These are phyloP conservation scores for Keithomyces neogunnii DNA, from an alignment of 2,329 filamentous ascomycete species.

Conservation along the genomic window DNA sequence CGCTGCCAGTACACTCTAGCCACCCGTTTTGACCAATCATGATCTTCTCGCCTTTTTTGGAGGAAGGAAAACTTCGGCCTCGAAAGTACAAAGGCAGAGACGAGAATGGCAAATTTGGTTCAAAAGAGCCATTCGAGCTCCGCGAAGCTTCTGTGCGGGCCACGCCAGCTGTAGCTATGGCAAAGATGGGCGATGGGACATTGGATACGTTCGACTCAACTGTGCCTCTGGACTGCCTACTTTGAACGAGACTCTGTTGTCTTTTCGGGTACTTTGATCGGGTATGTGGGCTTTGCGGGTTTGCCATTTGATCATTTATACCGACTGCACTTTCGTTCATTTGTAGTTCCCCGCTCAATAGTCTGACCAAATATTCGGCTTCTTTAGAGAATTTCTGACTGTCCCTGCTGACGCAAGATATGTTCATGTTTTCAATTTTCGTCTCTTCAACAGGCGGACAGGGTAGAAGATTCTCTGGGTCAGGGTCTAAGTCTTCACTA, in stretches of 20 bases:
- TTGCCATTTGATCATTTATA: slow-evolving; percentile 14
- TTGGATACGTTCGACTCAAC: slow-evolving; percentile 12
- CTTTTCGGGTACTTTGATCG: slow-evolving; percentile 10
- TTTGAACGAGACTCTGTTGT: slow-evolving; percentile 11
- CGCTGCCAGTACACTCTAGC: slow-evolving; percentile 37
- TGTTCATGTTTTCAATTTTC: neutral
- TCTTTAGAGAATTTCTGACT: neutral
- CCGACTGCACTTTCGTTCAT: slow-evolving; percentile 12
- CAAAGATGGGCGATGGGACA: neutral
- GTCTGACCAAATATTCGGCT: neutral
- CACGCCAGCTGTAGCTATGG: neutral
- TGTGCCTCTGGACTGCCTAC: slow-evolving; percentile 20
- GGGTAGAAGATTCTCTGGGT: neutral
- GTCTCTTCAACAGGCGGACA: neutral
- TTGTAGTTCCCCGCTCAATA: neutral
- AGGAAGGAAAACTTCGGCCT: slow-evolving; percentile 26
- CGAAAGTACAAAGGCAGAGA: slow-evolving; percentile 35
- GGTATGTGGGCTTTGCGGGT: slow-evolving; percentile 12
- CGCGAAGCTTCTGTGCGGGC: neutral
- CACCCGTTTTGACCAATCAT: slow-evolving; percentile 49
- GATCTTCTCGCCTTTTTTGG: slow-evolving; percentile 37
- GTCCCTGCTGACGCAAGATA: neutral
- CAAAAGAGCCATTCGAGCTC: neutral
- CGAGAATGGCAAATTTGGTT: slow-evolving; percentile 26
- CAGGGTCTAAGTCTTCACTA: neutral